phyloP scores from a whole-genome alignment of 2,329 filamentous ascomycete genomes.

The Elsinoe necatrix region DNA sequence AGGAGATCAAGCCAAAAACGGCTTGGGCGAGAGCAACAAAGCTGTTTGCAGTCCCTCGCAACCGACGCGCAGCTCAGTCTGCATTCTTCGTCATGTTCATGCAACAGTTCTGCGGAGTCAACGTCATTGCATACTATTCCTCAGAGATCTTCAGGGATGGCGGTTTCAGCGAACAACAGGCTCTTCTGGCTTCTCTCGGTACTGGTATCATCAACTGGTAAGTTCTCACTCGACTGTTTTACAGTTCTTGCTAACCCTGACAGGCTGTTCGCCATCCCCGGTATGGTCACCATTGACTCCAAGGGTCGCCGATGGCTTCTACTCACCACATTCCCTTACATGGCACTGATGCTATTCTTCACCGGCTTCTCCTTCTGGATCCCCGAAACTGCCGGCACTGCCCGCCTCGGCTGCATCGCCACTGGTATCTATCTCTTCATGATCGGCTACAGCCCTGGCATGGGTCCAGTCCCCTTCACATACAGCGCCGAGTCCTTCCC shows the following conservation, averaged over 20 bases:
- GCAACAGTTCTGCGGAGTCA: constrained; percentile 25
- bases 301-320: constrained; percentile 38
- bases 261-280: constrained; percentile 32
- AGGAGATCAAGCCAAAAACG: constrained; percentile 15
- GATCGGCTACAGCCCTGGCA: constrained; percentile 42
- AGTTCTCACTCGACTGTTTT: constrained; percentile 14
- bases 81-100: constrained; percentile 30
- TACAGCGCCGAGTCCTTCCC: constrained; percentile 40
- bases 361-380: constrained; percentile 19
- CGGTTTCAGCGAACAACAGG: constrained; percentile 22
- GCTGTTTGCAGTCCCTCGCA: constrained; percentile 28
- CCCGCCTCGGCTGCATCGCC: constrained; percentile 32
- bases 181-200: constrained; percentile 27
- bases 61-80: constrained; percentile 27
- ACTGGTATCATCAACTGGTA: constrained; percentile 27
- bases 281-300: constrained; percentile 36
- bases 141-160: constrained; percentile 26
- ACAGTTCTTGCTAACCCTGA: background rate
- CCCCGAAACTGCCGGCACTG: constrained; percentile 17
- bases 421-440: constrained; percentile 38
- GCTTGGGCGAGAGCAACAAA: constrained; percentile 18
- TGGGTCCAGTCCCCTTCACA: constrained; percentile 37
- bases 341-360: constrained; percentile 42
- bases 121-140: constrained; percentile 7
- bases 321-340: constrained; percentile 37